Conservation (phyloP, 306 rosid genomes). For the Pterocarpus macrocarpus region DNA sequence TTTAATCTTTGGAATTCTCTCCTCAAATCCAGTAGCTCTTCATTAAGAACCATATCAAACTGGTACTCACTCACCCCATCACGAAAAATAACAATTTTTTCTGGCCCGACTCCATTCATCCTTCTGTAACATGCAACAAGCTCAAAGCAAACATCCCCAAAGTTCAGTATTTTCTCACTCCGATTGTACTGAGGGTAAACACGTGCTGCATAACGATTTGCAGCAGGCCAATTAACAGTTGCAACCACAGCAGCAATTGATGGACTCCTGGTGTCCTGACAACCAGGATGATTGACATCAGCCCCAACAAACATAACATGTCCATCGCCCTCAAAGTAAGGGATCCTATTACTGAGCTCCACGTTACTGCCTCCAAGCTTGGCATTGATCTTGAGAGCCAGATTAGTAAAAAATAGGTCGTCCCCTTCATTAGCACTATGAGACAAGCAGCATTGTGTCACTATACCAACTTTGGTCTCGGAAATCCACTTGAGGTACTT, state of each 20-base stretch:
- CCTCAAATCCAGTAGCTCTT: conserved; percentile 71
- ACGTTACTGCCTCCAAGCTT: conserved; percentile 93
- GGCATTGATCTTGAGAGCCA: conserved; percentile 84
- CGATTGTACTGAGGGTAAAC: conserved; percentile 66
- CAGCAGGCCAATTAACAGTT: conserved; percentile 88
- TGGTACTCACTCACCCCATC: conserved; percentile 87
- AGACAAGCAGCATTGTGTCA: conserved; percentile 86
- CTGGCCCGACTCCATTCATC: conserved; percentile 61
- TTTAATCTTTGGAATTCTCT: conserved; percentile 44
- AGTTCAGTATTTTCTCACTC: conserved; percentile 61
- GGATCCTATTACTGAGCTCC: conserved; percentile 65
- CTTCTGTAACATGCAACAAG: conserved; percentile 64
- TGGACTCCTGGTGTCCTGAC: conserved; percentile 58
- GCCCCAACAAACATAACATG: conserved; percentile 88
- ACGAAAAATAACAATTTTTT: conserved; percentile 69
- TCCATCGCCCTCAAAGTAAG: conserved; percentile 54
- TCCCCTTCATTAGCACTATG: conserved; percentile 53
- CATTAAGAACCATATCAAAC: conserved; percentile 88
- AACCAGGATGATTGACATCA: conserved; percentile 85
- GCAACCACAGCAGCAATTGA: conserved; percentile 86
- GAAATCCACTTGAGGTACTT: conserved; percentile 77
- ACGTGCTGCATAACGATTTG: conserved; percentile 80
- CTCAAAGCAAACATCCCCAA: conserved; percentile 72
- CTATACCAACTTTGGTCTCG: conserved; percentile 77
- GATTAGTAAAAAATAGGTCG: conserved; percentile 71